Conservation (phyloP, 352 stramenopile species). For the Nothophytophthora sp. region DNA sequence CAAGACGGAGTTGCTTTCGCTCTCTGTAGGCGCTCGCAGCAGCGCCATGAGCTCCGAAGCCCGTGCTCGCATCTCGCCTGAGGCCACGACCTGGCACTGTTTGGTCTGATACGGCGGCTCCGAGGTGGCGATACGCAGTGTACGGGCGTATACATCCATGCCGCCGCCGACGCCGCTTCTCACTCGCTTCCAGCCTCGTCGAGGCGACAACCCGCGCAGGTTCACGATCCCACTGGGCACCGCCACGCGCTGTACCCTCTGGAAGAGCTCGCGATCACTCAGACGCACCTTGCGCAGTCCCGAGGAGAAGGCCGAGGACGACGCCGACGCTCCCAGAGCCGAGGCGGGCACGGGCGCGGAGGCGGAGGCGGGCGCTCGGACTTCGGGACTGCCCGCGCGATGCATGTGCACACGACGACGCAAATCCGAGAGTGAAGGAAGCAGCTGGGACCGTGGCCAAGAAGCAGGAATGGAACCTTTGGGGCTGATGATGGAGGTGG, state of each 20-base stretch:
- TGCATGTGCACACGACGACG: conserved; percentile 13
- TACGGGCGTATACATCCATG: conserved; percentile 22
- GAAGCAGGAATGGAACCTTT: no score
- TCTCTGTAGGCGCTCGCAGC: conserved; percentile 27
- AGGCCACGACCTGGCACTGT: conserved; percentile 23
- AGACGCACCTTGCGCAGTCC: conserved; percentile 20
- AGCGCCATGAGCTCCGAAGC: conserved; percentile 21
- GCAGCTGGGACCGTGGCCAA: not conserved
- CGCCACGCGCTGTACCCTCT: conserved; percentile 22
- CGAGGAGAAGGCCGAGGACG: conserved; percentile 18
- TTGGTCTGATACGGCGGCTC: not conserved
- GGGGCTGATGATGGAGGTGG: not conserved
- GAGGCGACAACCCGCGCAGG: conserved; percentile 8
- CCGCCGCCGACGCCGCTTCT: conserved; percentile 3
- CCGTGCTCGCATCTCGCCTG: conserved; percentile 18
- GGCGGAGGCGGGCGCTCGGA: no score
- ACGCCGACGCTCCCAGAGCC: conserved; percentile 9
- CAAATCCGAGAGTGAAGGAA: conserved; percentile 32
- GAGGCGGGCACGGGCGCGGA: conserved; percentile 1
- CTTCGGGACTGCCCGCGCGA: conserved; percentile 16
- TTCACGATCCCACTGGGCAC: conserved; percentile 19
- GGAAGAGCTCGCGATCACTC: conserved; percentile 25
- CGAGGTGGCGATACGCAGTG: not conserved
- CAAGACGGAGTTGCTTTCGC: conserved; percentile 36
- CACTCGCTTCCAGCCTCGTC: conserved; percentile 28